A percentile compares a stretch with the other conserved stretches of the same genome.
Conservation (phyloP, 192 early-diverging fungal genomes). For the Spizellomyces punctatus region DNA sequence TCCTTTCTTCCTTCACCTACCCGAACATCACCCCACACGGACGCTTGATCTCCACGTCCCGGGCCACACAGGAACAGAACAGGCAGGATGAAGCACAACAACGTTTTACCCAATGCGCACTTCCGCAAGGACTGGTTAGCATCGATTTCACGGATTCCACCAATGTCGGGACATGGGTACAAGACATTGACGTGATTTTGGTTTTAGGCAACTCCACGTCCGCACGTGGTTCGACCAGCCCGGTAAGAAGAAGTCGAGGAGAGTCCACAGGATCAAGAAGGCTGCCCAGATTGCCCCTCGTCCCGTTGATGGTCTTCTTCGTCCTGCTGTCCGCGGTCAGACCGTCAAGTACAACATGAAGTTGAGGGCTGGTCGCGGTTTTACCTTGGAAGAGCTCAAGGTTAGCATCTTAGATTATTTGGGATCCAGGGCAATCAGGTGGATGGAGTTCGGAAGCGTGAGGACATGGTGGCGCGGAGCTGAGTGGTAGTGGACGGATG, state of each 20-base stretch:
- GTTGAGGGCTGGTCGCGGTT: conserved; percentile 94
- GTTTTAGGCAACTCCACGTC: conserved; percentile 80
- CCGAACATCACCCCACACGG: background rate
- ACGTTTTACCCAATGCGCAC: conserved; percentile 90
- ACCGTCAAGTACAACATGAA: conserved; percentile 99
- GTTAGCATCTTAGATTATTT: conserved; percentile 43
- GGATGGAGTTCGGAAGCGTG: conserved; percentile 15
- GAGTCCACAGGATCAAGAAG: conserved; percentile 88
- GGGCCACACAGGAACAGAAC: background rate
- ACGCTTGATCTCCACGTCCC: conserved; percentile 2
- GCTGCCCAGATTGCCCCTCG: conserved; percentile 94
- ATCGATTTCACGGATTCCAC: background rate
- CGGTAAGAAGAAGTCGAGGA: conserved; percentile 90
- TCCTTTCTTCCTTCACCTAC: background rate
- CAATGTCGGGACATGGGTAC: no score
- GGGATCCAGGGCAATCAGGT: conserved; percentile 3
- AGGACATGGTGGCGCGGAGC: no score
- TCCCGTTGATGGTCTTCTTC: conserved; percentile 92
- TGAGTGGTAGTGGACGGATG: no score
- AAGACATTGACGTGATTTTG: background rate
- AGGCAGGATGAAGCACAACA: conserved; percentile 84
- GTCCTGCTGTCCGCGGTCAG: conserved; percentile 94
- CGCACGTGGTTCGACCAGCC: conserved; percentile 99
- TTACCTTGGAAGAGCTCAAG: conserved; percentile 98
- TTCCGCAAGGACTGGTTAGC: conserved; percentile 93